Percentiles rank a stretch among this genome's conserved stretches.
Evolutionary conservation across 176 grass and related monocot genomes (phyloP).

Genomic region (Aegilops speltoides): DNA sequence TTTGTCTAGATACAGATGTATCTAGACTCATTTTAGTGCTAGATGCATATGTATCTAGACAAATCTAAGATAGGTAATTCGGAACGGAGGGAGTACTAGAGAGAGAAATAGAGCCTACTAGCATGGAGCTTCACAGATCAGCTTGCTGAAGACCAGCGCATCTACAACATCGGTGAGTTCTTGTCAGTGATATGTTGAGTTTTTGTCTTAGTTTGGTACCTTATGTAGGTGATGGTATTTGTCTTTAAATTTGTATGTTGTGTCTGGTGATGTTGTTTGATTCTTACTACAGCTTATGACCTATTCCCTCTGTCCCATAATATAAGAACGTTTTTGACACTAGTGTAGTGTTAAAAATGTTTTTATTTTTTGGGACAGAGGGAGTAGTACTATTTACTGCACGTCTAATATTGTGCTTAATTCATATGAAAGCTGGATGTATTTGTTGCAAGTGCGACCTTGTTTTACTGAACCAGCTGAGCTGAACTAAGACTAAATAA

Average conservation of each 20-base stretch:
- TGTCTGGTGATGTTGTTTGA: not conserved
- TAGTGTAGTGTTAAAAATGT: too few relatives aligned
- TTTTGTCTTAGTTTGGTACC: not conserved
- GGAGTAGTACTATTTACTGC: not conserved
- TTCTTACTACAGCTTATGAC: not conserved
- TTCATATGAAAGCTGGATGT: not conserved
- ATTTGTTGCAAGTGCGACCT: not conserved
- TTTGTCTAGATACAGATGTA: too few relatives aligned
- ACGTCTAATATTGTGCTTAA: not conserved
- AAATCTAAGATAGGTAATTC: too few relatives aligned
- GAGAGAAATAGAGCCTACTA: not conserved
- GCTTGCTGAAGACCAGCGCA: not conserved
- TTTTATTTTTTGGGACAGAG: too few relatives aligned
- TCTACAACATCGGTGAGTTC: not conserved
- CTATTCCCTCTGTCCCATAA: too few relatives aligned
- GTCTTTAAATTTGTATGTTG: not conserved
- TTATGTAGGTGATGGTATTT: not conserved
- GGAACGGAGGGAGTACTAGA: too few relatives aligned
- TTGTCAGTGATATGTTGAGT: not conserved
- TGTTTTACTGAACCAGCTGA: not conserved
- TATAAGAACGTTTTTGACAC: too few relatives aligned
- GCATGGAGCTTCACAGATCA: not conserved
- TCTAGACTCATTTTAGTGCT: too few relatives aligned
- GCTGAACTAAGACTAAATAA: not conserved
- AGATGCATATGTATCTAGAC: too few relatives aligned